Evolutionary conservation across 345 rosid genomes (phyloP), one percentile per base, ranked within the genome.

Genomic region (Murraya koenigii): DNA sequence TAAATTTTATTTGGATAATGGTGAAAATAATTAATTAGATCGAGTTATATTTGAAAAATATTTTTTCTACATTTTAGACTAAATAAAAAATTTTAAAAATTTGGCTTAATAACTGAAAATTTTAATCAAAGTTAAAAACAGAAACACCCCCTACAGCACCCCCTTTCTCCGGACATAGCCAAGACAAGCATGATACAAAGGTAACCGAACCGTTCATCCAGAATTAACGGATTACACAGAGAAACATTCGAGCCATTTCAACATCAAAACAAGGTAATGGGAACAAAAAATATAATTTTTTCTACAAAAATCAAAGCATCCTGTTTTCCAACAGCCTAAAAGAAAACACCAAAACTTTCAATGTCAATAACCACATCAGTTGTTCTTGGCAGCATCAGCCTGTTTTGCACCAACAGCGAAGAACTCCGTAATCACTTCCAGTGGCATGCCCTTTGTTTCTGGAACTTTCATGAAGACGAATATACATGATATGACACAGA

Each of bases 361-460:
- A 69, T 33, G 22, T 60, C 60, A 28, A 26, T 41, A 8, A 52
- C 66, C 14, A 65, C n/a, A 62, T 90, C 85, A 91, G 69, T 86
- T 74, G 69, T 44, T 49, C 88, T 87, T 91, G 54, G 78, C 87
- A 75, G 86, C 88, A 59, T 81, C 90, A 66, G 80, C 91, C 77
- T 86, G 97, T 83, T 86, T 91, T 39, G 93, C 97, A 36, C 98
- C 99, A 25, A 96, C 81, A 22, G 93, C 79, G 79, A 96, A 92
- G 91, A 96, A 92, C 87, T 94, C 98, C 0, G 94, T 82, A 33
- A 96, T 92, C 75, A 96, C 98, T 87, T 96, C 99, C 64, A 96
- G 97, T 14, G 98, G 99, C 98, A 96, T 96, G 65, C 97, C 98
- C 75, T 94, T 94, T 68, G 98, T 96, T 86, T 96, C 98, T 1